Percentiles rank a stretch among this genome's conserved stretches.
Evolutionary conservation across 257 asterid genomes (phyloP).

Genomic region (Fraxinus americana): DNA sequence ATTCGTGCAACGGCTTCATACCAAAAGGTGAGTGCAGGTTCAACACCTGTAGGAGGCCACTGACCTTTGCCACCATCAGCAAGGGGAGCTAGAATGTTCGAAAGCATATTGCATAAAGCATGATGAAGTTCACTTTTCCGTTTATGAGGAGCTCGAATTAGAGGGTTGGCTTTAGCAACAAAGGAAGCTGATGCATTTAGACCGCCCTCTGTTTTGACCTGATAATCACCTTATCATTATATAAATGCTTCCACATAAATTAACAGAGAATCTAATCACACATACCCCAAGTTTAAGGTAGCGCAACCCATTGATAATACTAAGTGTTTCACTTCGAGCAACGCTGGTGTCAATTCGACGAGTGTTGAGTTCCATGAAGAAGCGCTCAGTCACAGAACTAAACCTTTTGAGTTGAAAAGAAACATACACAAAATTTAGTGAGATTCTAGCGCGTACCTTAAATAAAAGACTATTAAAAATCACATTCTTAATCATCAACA

Average conservation of each 20-base stretch:
- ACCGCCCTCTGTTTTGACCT: conserved; percentile 98
- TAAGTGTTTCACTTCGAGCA: conserved; percentile 98
- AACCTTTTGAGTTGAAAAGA: conserved; percentile 61
- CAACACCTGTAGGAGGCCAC: conserved; percentile 97
- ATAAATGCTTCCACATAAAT: conserved; percentile 29
- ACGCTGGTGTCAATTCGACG: conserved; percentile 90
- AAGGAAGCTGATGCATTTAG: conserved; percentile 98
- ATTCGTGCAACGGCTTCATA: conserved; percentile 98
- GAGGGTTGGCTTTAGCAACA: conserved; percentile 97
- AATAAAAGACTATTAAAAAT: conserved; percentile 21
- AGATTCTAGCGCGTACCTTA: conserved; percentile 12
- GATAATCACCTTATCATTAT: conserved; percentile 44
- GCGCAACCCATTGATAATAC: conserved; percentile 96
- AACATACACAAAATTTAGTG: conserved; percentile 23
- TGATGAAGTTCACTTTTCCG: conserved; percentile 98
- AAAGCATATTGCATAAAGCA: conserved; percentile 99
- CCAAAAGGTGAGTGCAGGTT: conserved; percentile 95
- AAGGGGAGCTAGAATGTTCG: conserved; percentile 91
- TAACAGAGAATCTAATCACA: conserved; percentile 30
- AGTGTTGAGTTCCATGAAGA: conserved; percentile 95
- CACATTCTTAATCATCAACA: conserved; percentile 20
- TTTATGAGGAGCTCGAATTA: conserved; percentile 92
- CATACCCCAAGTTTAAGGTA: conserved; percentile 98
- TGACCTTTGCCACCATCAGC: conserved; percentile 97
- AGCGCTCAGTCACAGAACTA: conserved; percentile 98